Base-by-base conservation (phyloP, 805 yeast genomes). In the Teunomyces aglyptinius region DNA sequence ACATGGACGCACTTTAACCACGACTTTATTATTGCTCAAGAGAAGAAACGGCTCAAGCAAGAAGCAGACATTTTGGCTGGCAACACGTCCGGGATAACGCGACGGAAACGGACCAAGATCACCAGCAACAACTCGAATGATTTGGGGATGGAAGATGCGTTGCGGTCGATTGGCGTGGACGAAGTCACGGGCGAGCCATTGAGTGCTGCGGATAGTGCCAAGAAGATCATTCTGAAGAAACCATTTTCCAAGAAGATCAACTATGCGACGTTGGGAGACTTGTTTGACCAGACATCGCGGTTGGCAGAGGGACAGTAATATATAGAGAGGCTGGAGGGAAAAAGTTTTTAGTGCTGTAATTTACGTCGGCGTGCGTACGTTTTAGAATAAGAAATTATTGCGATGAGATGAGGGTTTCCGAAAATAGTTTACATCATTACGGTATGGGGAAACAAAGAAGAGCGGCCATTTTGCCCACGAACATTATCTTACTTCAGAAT, bases 41-140 rank as follows among this genome's bases (percentile, higher is more conserved):
- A 92, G 57, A 80, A 81, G 55, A 90, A 89, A 59, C 72, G 91
- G 51, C 72, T 92, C 49, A 89, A 91, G 61, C 77, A 78, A 44
- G 96, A 90, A 61, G 94, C 96, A 0, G 98, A 94, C 67, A 81
- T 79, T 49, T 78, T 88, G 26, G 85, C 92, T 0, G 99, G 98
- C 4, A 87, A 86, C 50, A 69, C 75, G 2, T 67, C 74, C 1
- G 74, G 71, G 3, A 43, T 53, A 8, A 59, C 61, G 10, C 38
- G 47, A 11, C 51, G 65, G 51, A 75, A 80, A 57, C 80, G 79
- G 65, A 46, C 57, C 3, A 51, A 57, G 19, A 19, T 38, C 27
- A 20, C 19, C 34, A 36, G 46, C 8, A 53, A 58, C 26, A 56
- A 59, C 45, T 64, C 59, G 24, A 54, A 57, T 28, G 65, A 56